A percentile compares a stretch with the other conserved stretches of the same genome.
phyloP scores from a whole-genome alignment of 2,329 filamentous ascomycete species.

The Curvularia spicifera region DNA sequence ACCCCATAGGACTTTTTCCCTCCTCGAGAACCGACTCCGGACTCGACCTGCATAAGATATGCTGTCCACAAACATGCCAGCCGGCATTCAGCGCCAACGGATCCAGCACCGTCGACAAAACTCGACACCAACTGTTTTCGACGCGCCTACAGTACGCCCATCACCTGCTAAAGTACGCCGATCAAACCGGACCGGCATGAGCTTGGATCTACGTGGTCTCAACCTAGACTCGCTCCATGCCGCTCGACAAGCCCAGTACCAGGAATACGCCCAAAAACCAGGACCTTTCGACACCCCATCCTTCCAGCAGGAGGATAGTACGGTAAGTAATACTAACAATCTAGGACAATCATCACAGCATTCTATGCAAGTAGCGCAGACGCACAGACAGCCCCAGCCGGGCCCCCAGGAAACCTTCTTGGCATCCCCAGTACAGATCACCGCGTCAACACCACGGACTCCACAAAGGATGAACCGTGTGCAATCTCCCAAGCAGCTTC shows the following conservation, averaged over 20 bases:
- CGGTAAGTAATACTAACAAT: conserved; percentile 63
- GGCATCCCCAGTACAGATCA: conserved; percentile 49
- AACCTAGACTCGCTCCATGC: conserved; percentile 54
- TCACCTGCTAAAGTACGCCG: conserved; percentile 65
- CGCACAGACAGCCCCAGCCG: conserved; percentile 83
- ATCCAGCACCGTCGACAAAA: conserved; percentile 85
- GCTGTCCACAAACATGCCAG: conserved; percentile 75
- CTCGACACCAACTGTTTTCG: conserved; percentile 80
- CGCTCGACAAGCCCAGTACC: conserved; percentile 49
- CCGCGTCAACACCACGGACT: conserved; percentile 45
- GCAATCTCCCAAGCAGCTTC: conserved; percentile 44
- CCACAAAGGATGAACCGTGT: conserved; percentile 41
- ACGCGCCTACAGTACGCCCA: conserved; percentile 72
- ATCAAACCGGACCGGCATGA: conserved; percentile 80
- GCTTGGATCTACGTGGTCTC: conserved; percentile 73
- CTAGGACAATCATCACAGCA: conserved; percentile 71
- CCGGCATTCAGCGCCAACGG: conserved; percentile 75
- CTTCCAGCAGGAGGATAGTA: conserved; percentile 58
- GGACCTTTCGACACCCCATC: conserved; percentile 38
- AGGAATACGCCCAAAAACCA: conserved; percentile 45
- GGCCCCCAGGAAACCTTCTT: conserved; percentile 59
- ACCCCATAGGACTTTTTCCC: conserved; percentile 45
- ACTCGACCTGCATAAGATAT: conserved; percentile 75
- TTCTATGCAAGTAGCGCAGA: conserved; percentile 87
- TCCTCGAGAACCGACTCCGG: conserved; percentile 61